phyloP scores from a whole-genome alignment of 2,329 filamentous ascomycete genomes.

The Hypoxylon rubiginosum region DNA sequence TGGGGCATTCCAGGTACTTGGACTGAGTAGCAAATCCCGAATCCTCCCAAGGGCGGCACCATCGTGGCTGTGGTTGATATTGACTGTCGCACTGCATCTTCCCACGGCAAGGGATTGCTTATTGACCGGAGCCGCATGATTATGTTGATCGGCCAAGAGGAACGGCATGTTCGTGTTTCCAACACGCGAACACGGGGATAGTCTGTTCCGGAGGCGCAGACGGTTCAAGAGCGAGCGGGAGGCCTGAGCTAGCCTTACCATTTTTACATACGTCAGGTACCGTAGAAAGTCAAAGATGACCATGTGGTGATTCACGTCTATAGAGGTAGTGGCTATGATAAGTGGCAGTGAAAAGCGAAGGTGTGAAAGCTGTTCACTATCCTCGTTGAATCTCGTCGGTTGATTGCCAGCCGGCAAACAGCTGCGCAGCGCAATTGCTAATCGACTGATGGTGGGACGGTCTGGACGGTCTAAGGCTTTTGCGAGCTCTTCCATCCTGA shows the following conservation, averaged over 20 bases:
- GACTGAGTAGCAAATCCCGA: background rate
- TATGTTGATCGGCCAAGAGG: background rate
- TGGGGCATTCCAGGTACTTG: background rate
- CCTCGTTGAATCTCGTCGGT: background rate
- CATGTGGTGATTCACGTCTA: too few species aligned
- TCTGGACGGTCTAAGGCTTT: conserved; percentile 8
- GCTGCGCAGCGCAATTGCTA: background rate
- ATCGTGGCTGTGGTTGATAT: conserved; percentile 7
- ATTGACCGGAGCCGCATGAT: background rate
- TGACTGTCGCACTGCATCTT: conserved; percentile 1
- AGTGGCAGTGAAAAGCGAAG: conserved; percentile 4
- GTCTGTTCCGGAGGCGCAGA: conserved; percentile 17
- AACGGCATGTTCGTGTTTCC: background rate
- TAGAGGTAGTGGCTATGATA: conserved; percentile 7
- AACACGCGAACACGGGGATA: conserved; percentile 3
- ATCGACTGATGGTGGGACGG: conserved; percentile 37
- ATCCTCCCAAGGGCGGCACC: conserved; percentile 5
- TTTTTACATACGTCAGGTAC: background rate
- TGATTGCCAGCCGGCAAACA: conserved; percentile 16
- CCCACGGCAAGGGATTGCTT: conserved; percentile 5
- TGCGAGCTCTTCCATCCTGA: conserved; percentile 18
- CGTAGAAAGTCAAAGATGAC: background rate
- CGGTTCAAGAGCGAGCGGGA: background rate
- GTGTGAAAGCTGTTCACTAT: background rate
- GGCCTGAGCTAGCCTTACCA: background rate